These are phyloP conservation scores for Fusarium tricinctum DNA, from an alignment of 2,329 filamentous ascomycete genomes.

Conservation along the genomic window DNA sequence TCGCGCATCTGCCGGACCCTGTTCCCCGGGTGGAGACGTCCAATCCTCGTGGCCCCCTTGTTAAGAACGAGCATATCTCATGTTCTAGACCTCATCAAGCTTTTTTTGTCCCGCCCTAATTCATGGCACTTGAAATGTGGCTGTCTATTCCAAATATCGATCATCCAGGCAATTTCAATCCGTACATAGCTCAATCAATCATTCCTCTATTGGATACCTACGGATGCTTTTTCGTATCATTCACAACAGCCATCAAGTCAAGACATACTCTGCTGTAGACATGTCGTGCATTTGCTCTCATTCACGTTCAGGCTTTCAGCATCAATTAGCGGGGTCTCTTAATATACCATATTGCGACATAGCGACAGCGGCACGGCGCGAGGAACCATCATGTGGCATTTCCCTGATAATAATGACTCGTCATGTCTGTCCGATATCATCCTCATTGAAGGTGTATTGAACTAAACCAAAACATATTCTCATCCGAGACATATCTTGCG, in stretches of 20 bases:
- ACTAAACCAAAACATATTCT: neutral
- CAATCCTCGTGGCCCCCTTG: slow-evolving; percentile 40
- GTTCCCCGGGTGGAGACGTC: slow-evolving; percentile 31
- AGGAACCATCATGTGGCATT: slow-evolving; percentile 9
- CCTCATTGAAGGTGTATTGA: neutral
- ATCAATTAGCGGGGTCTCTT: neutral
- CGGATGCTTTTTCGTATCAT: neutral
- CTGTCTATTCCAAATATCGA: slow-evolving; percentile 19
- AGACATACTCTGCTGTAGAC: neutral
- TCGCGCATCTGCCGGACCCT: slow-evolving; percentile 6
- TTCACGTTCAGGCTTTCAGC: neutral
- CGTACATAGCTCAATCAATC: neutral
- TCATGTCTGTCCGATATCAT: neutral
- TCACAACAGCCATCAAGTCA: neutral
- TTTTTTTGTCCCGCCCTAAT: neutral
- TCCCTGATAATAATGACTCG: neutral
- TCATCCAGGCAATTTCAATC: neutral
- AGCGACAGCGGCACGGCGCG: slow-evolving; percentile 36
- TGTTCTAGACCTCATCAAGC: slow-evolving; percentile 27
- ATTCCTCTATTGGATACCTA: neutral
- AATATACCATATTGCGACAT: slow-evolving; percentile 25
- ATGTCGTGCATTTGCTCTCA: slow-evolving; percentile 14
- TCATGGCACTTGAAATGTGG: neutral
- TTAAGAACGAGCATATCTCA: neutral
- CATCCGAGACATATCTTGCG: neutral